Conservation (phyloP, 1,284 basidiomycete species). For the Ustilago shanxiensis region DNA sequence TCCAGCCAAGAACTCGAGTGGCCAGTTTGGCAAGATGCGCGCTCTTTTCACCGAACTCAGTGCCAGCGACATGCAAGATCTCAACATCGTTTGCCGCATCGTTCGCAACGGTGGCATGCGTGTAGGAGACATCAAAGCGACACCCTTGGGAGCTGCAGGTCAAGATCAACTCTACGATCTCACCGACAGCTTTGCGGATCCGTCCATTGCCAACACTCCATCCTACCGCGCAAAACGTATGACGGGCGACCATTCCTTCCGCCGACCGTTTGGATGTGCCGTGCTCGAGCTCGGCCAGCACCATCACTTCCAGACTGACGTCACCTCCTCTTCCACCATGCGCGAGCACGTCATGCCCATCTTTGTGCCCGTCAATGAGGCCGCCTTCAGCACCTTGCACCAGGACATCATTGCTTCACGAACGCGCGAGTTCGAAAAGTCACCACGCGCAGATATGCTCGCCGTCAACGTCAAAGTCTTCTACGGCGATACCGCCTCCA, state of each 20-base stretch:
- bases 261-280: slow-evolving; percentile 93
- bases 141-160: slow-evolving; percentile 43
- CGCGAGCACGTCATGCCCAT: slow-evolving; percentile 89
- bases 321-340: slow-evolving; percentile 54
- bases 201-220: slow-evolving; percentile 44
- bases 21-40: slow-evolving; percentile 52
- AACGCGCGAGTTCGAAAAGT: slow-evolving; percentile 85
- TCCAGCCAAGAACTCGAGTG: slow-evolving; percentile 76
- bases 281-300: slow-evolving; percentile 84
- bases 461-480: slow-evolving; percentile 91
- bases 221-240: slow-evolving; percentile 52
- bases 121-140: slow-evolving; percentile 73
- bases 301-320: slow-evolving; percentile 75
- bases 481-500: slow-evolving; percentile 81
- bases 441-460: slow-evolving; percentile 85
- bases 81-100: slow-evolving; percentile 78
- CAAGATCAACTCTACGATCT: slow-evolving; percentile 39
- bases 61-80: slow-evolving; percentile 80
- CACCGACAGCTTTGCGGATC: slow-evolving; percentile 32
- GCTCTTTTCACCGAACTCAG: slow-evolving; percentile 87
- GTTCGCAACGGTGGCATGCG: slow-evolving; percentile 89
- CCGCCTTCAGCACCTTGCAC: slow-evolving; percentile 89
- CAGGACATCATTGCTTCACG: slow-evolving; percentile 91
- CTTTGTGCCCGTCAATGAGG: slow-evolving; percentile 83
- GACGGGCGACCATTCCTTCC: slow-evolving; percentile 72